Base-by-base conservation (phyloP, 495 filamentous ascomycete genomes). In the Penicillium ochrochloron region DNA sequence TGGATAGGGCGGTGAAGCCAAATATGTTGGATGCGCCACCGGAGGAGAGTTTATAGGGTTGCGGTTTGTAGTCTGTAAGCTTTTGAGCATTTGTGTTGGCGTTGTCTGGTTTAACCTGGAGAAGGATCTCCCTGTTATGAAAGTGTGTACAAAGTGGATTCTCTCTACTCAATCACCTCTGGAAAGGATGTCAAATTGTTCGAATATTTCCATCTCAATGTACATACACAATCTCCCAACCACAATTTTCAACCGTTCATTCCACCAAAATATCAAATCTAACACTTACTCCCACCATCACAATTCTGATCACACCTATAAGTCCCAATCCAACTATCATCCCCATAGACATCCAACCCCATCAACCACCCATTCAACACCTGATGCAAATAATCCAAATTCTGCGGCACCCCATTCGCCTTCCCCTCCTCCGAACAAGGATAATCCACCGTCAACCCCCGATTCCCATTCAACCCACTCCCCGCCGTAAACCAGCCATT, bases 401-500 rank as follows among this genome's bases (percentile, higher is more conserved):
- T 75, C 64, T 76, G 74, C 2, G 74, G 74, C 12, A 65, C 63
- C 0, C 74, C 74, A 51, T 76, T 73, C 0, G 65, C 55, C 61
- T 67, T 64, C 14, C 73, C 73, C 56, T 75, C 70, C 6, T 60
- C 61, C 12, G 73, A 76, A 52, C 74, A 76, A 35, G 74, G 74
- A 61, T 75, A 76, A 50, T 63, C 61, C 35, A 63, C 59, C n/a
- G 74, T 76, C 7, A 76, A 58, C 10, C 73, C 73, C 61, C 65
- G 61, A 54, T 66, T 64, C 10, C 57, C 57, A 53, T 70, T 71
- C 54, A 70, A 48, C 14, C 68, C 71, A 55, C 57, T 67, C 17
- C 52, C 59, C 5, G 65, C 65, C 21, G 63, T 72, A 65, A 75
- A 77, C 74, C 72, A 76, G 10, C 74, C 74, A 41, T 76, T 76